Base-by-base conservation (phyloP, 1,139 yeast species). In the Sugiyamaella sp. region DNA sequence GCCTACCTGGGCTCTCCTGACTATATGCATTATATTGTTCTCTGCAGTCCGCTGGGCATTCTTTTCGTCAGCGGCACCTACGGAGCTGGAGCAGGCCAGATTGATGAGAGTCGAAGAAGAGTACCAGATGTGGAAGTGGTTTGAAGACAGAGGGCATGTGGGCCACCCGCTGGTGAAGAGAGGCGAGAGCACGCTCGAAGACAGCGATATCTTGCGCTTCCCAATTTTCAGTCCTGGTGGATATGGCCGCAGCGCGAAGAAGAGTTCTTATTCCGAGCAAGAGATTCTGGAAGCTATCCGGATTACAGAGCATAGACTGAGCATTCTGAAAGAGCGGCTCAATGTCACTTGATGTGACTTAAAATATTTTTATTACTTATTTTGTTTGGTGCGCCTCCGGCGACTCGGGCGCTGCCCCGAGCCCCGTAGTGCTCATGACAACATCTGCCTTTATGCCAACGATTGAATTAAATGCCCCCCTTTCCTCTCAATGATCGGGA, bases 71-170 rank as follows among this genome's bases (percentile, higher is more conserved):
- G 20, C 51, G 19, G 42, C 29, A 6, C 50, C 55, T 10, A 25
- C 55, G 24, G 54, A 45, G 20, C 41, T 46, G 16, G 55, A 59
- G 35, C 52, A 51, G 47, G 46, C 53, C 42, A 37, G 47, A 21
- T 42, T 59, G 46, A 60, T 69, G 50, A 64, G 71, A 50, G 62
- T 75, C 58, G 75, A 78, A 53, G 80, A 84, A 55, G 95, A 89
- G 68, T 77, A 79, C 38, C 79, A 80, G 40, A 69, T 90, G 54
- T 90, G 97, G 96, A 78, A 81, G 49, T 90, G 97, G 97, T 78
- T 89, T 43, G 81, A 82, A 53, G 80, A 79, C 45, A 77, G 87
- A 50, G 77, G 46, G 16, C 41, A 44, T n/a, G 49, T 46, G 27
- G 46, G 46, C 4, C 19, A 24, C 17, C 43, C 50, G 5, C 9